Percentiles rank a stretch among this genome's conserved stretches.
These are phyloP conservation scores for Helianthus tuberosus DNA, from an alignment of 129 eudicot genomes.

Conservation along the genomic window DNA sequence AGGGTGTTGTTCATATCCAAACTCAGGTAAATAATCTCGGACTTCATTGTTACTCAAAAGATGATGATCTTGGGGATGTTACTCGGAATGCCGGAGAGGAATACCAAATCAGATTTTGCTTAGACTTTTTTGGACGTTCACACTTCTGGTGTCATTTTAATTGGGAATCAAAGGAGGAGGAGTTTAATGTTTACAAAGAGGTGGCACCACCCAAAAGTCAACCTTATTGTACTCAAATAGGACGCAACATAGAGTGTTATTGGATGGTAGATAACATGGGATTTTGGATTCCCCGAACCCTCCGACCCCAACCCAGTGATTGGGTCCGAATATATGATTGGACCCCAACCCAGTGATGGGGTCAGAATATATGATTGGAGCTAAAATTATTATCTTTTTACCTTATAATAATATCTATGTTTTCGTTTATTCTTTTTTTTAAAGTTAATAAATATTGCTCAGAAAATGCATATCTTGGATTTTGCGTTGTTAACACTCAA, in stretches of 20 bases:
- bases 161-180: neutral
- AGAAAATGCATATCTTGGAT: neutral
- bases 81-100: neutral
- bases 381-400: neutral
- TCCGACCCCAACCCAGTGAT: neutral
- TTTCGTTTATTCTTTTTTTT: too few relatives aligned
- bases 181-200: too few relatives aligned
- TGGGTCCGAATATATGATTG: neutral
- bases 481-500: neutral
- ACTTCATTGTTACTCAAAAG: neutral
- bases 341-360: neutral
- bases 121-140: neutral
- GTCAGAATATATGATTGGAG: neutral
- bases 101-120: neutral
- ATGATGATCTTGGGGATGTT: constrained; percentile 2
- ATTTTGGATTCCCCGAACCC: too few relatives aligned
- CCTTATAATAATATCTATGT: neutral
- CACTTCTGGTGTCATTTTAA: neutral
- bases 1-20: neutral
- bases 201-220: too few relatives aligned
- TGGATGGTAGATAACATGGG: too few relatives aligned
- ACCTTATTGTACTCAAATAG: too few relatives aligned
- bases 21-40: neutral
- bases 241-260: neutral
- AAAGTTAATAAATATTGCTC: neutral